phyloP scores from a whole-genome alignment of 306 rosid genomes.

The Dalbergia cochinchinensis region DNA sequence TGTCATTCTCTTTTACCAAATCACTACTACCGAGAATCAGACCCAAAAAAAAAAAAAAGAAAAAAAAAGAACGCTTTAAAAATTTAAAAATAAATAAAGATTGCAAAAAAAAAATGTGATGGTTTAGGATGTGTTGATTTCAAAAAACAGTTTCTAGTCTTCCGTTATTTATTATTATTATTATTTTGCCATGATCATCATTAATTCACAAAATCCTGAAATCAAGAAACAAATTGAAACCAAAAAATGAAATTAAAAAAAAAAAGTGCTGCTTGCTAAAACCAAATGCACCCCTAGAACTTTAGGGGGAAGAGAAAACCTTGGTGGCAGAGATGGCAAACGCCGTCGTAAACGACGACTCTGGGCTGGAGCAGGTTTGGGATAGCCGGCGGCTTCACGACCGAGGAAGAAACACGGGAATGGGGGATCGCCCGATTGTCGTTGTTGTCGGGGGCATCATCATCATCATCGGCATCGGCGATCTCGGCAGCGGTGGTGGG shows the following conservation, averaged over 20 bases:
- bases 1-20: not conserved
- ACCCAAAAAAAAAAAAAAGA: no score
- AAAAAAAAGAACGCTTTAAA: not conserved
- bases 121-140: not conserved
- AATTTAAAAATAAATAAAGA: not conserved
- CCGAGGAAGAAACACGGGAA: constrained; percentile 18
- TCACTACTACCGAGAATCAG: constrained; percentile 12
- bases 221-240: no score
- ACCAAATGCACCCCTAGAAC: no score
- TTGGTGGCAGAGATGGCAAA: constrained; percentile 76
- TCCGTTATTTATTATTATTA: no score
- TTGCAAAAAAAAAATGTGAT: not conserved
- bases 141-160: no score
- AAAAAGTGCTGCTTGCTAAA: no score
- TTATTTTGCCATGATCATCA: no score
- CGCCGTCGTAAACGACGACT: constrained; percentile 70
- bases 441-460: not conserved
- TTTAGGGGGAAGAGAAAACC: constrained; percentile 30
- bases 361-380: constrained; percentile 67
- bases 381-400: not conserved
- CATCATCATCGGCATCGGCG: constrained; percentile 18
- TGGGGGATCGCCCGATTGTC: not conserved
- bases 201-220: no score
- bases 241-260: no score
- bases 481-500: constrained; percentile 38